A percentile compares a stretch with the other conserved stretches of the same genome.
phyloP scores from a whole-genome alignment of 2,329 filamentous ascomycete species.

The Monosporascus sp. region DNA sequence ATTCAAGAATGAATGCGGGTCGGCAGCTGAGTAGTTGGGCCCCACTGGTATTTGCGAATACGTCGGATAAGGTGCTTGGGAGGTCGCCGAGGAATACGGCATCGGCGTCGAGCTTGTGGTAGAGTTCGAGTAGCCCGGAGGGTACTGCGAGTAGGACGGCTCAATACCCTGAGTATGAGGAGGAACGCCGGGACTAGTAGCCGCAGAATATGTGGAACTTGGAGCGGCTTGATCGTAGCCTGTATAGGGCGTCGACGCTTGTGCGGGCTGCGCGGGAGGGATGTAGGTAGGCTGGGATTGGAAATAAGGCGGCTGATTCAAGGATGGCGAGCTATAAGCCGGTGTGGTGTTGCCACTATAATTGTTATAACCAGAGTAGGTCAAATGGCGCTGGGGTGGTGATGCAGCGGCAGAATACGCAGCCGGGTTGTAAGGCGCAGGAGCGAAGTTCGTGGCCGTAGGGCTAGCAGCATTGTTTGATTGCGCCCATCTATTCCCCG shows the following conservation, averaged over 20 bases:
- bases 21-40: slow-evolving; percentile 43
- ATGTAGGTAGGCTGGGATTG: slow-evolving; percentile 24
- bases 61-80: slow-evolving; percentile 47
- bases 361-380: slow-evolving; percentile 45
- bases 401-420: slow-evolving; percentile 46
- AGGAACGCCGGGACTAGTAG: slow-evolving; percentile 12
- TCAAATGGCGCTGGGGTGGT: slow-evolving; percentile 45
- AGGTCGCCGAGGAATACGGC: slow-evolving; percentile 29
- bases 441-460: slow-evolving; percentile 41
- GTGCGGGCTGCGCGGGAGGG: slow-evolving; percentile 21
- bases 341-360: slow-evolving; percentile 30
- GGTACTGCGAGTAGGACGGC: slow-evolving; percentile 27
- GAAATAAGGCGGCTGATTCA: slow-evolving; percentile 25
- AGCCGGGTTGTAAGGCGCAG: slow-evolving; percentile 54
- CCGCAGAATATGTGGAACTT: slow-evolving; percentile 29
- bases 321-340: slow-evolving; percentile 21
- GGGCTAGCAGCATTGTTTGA: slow-evolving; percentile 29
- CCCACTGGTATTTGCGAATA: slow-evolving; percentile 50
- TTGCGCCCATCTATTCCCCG: slow-evolving; percentile 26
- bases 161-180: slow-evolving; percentile 21
- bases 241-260: slow-evolving; percentile 24
- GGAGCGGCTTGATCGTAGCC: slow-evolving; percentile 38
- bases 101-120: slow-evolving; percentile 34
- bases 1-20: slow-evolving; percentile 41
- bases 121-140: slow-evolving; percentile 32